Evolutionary conservation across 140 eudicot genomes (phyloP).

Genomic region (Ambrosia hybrid): DNA sequence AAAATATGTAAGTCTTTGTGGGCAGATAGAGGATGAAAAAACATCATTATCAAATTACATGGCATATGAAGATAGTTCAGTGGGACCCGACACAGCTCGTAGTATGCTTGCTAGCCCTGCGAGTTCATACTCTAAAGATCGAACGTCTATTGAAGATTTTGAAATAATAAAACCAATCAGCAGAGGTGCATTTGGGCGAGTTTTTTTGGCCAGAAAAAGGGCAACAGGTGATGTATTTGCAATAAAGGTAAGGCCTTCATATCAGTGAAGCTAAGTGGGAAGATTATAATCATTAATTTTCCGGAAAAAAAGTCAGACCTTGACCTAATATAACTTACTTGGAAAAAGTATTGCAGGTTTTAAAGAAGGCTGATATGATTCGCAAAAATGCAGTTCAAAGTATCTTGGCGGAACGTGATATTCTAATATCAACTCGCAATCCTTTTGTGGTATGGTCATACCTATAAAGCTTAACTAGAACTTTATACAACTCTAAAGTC

Average conservation of each 20-base stretch:
- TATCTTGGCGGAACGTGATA: constrained; percentile 95
- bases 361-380: constrained; percentile 96
- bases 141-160: constrained; percentile 96
- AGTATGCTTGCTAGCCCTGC: constrained; percentile 88
- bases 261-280: neutral
- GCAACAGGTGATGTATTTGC: constrained; percentile 99
- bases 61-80: constrained; percentile 65
- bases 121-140: constrained; percentile 68
- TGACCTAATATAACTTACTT: constrained; percentile 26
- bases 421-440: constrained; percentile 84
- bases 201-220: constrained; percentile 86
- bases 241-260: constrained; percentile 65
- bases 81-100: constrained; percentile 63
- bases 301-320: neutral
- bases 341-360: constrained; percentile 55
- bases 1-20: constrained; percentile 80
- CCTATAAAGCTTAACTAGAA: neutral
- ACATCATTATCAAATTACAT: constrained; percentile 36
- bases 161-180: constrained; percentile 98
- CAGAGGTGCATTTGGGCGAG: constrained; percentile 99
- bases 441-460: constrained; percentile 75
- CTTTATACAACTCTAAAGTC: constrained; percentile 13
- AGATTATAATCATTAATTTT: neutral
- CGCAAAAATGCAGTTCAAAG: constrained; percentile 98
- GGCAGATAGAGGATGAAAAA: constrained; percentile 89